Evolutionary conservation across 2,329 filamentous ascomycete species (phyloP).

Genomic region (Fusarium brevicatenulatum): DNA sequence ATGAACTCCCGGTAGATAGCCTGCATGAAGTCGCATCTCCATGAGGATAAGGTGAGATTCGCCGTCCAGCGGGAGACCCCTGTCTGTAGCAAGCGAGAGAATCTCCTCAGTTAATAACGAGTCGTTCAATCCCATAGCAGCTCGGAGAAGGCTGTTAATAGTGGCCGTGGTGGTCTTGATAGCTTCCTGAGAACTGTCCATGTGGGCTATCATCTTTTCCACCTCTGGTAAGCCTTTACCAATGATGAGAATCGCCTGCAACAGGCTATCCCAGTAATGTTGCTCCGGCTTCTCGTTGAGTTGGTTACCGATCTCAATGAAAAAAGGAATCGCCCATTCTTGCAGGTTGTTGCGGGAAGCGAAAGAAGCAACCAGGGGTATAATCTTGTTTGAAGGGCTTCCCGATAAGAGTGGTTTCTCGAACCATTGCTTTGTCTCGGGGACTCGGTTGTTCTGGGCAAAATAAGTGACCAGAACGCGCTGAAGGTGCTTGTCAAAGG

Average conservation of each 20-base stretch:
- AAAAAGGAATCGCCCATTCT: constrained; percentile 70
- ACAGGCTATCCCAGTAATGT: constrained; percentile 74
- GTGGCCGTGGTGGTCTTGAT: constrained; percentile 72
- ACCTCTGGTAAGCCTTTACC: constrained; percentile 70
- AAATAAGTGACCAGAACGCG: constrained; percentile 71
- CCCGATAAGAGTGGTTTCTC: constrained; percentile 58
- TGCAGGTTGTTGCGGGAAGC: constrained; percentile 68
- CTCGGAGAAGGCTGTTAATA: constrained; percentile 80
- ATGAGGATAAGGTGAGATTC: constrained; percentile 80
- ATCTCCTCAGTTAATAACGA: constrained; percentile 79
- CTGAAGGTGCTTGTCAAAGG: constrained; percentile 59
- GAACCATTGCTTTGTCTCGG: constrained; percentile 76
- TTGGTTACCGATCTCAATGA: constrained; percentile 61
- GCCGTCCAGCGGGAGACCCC: constrained; percentile 73
- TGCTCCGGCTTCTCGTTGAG: constrained; percentile 58
- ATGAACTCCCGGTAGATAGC: constrained; percentile 76
- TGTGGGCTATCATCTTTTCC: constrained; percentile 71
- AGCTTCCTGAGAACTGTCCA: constrained; percentile 69
- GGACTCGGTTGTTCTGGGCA: constrained; percentile 64
- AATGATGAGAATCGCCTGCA: constrained; percentile 76
- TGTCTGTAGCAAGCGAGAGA: constrained; percentile 71
- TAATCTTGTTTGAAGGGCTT: constrained; percentile 37
- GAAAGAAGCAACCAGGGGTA: constrained; percentile 54
- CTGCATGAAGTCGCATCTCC: constrained; percentile 76
- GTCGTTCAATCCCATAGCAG: constrained; percentile 76